Conservation (phyloP, 305 asterid genomes). For the Caryopteris hybrid region DNA sequence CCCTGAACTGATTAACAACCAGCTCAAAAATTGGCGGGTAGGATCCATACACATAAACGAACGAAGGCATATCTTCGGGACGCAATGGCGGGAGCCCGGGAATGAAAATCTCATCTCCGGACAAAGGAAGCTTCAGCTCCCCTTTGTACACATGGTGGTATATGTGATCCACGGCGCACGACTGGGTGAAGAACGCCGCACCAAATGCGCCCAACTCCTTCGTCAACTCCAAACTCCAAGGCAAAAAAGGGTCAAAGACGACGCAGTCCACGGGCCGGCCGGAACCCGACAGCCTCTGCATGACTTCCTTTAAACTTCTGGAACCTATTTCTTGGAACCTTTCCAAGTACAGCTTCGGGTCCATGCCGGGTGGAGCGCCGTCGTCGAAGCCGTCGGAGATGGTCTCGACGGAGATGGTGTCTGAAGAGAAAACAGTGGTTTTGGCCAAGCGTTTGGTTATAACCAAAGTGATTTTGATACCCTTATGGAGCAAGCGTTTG, state of each 20-base stretch:
- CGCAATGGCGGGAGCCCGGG: conserved; percentile 40
- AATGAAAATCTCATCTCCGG: conserved; percentile 2
- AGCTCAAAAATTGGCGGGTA: background rate
- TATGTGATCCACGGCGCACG: conserved; percentile 37
- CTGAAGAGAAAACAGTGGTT: background rate
- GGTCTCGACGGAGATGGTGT: conserved; percentile 14
- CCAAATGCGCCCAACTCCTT: conserved; percentile 13
- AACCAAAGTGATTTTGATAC: conserved; percentile 5
- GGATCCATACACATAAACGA: conserved; percentile 6
- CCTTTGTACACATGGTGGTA: conserved; percentile 27
- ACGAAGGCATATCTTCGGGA: conserved; percentile 28
- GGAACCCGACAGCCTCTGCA: conserved; percentile 8
- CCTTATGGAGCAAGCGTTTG: conserved; percentile 29
- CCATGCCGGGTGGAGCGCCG: background rate
- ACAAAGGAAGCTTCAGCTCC: conserved; percentile 13
- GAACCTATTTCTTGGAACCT: conserved; percentile 24
- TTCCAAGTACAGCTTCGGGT: background rate
- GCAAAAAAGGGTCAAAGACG: conserved; percentile 36
- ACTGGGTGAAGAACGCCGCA: conserved; percentile 50
- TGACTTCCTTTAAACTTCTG: conserved; percentile 12
- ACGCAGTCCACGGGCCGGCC: conserved; percentile 41
- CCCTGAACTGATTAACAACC: conserved; percentile 26
- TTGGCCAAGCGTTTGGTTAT: conserved; percentile 1
- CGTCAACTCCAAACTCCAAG: conserved; percentile 40
- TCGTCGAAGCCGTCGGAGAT: conserved; percentile 40